Conservation (phyloP, 306 rosid species). For the Cucurbita argyrosperma region DNA sequence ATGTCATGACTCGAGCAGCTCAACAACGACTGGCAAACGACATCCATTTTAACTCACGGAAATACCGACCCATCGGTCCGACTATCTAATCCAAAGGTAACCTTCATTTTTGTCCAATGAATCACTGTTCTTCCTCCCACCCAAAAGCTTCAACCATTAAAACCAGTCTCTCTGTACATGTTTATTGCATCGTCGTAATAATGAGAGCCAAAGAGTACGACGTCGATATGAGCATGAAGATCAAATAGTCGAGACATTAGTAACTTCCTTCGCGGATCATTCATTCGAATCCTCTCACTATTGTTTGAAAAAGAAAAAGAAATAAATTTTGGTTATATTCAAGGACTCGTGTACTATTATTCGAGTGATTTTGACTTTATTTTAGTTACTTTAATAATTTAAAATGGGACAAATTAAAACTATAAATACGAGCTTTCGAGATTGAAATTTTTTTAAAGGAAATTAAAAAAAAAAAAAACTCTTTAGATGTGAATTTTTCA, state of each 20-base stretch:
- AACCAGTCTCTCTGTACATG: neutral
- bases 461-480: too few species aligned
- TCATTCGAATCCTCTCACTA: neutral
- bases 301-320: neutral
- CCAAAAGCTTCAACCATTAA: neutral
- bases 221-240: neutral
- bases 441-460: too few species aligned
- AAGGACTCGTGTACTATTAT: neutral
- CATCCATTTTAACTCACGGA: neutral
- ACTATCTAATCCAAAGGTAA: neutral
- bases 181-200: neutral
- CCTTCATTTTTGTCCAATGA: neutral
- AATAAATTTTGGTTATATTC: neutral
- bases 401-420: too few species aligned
- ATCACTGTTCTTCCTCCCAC: neutral
- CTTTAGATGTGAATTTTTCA: too few species aligned
- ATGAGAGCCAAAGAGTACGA: neutral
- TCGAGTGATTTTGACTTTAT: too few species aligned
- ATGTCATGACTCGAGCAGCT: neutral
- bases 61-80: neutral
- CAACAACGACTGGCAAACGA: neutral
- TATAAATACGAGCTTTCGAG: too few species aligned
- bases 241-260: neutral
- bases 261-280: neutral
- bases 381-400: too few species aligned